Conservation (phyloP, 352 stramenopile genomes). For the Globisporangium camurandrum region DNA sequence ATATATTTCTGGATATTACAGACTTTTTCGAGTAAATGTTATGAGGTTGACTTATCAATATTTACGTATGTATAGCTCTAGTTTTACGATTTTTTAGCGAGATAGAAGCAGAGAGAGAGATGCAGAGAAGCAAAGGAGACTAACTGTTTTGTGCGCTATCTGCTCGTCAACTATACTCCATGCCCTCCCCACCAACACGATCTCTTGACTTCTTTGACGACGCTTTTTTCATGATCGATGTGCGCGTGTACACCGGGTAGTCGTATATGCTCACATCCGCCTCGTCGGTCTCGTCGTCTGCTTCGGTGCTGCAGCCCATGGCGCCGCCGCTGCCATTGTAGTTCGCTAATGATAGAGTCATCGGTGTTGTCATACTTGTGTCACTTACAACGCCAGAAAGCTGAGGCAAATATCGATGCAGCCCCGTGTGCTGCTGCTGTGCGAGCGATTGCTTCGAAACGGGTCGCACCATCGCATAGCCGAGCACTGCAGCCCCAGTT, state of each 20-base stretch:
- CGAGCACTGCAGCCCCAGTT: conserved; percentile 6
- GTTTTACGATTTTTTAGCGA: too few relatives aligned
- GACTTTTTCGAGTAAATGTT: too few relatives aligned
- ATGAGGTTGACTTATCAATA: too few relatives aligned
- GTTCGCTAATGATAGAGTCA: neutral
- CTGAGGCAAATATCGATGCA: conserved; percentile 39
- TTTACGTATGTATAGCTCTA: too few relatives aligned
- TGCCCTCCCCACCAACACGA: conserved; percentile 28
- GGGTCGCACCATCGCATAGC: conserved; percentile 30
- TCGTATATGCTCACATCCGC: conserved; percentile 37
- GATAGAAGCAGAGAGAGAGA: too few relatives aligned
- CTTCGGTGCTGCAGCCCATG: neutral
- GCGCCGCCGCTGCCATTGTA: neutral
- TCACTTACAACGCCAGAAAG: conserved; percentile 21
- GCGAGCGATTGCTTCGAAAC: conserved; percentile 34
- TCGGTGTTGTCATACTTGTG: conserved; percentile 8
- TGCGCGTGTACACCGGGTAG: conserved; percentile 40
- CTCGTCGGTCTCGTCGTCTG: conserved; percentile 17
- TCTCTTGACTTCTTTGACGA: conserved; percentile 45
- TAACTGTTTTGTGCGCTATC: too few relatives aligned
- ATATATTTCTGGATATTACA: too few relatives aligned
- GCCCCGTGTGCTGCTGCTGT: conserved; percentile 22
- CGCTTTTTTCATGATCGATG: conserved; percentile 28
- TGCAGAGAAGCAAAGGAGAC: too few relatives aligned
- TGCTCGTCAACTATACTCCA: conserved; percentile 62